Conservation (phyloP, 2,329 filamentous ascomycete species). For the Hypocrella siamensis region DNA sequence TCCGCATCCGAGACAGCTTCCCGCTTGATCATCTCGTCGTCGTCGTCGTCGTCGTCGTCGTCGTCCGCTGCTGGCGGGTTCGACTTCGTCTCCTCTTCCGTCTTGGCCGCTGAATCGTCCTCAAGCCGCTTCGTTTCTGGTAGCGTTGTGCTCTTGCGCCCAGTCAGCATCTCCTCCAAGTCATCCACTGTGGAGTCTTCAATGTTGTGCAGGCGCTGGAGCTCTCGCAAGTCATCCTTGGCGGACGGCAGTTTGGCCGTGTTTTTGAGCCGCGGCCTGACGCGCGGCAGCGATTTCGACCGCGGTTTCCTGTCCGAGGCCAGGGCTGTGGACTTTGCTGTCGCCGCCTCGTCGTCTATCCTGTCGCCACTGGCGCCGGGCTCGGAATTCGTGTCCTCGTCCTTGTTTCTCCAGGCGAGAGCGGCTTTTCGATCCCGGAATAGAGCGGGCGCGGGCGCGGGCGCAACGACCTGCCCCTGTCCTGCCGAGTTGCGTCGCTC, state of each 20-base stretch:
- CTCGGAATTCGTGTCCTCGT: constrained; percentile 17
- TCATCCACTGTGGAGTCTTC: constrained; percentile 47
- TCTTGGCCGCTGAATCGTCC: constrained; percentile 10
- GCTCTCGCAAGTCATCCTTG: constrained; percentile 37
- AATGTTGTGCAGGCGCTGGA: constrained; percentile 35
- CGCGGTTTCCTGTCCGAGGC: constrained; percentile 13
- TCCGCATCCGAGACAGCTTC: constrained; percentile 2
- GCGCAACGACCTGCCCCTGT: too few relatives aligned
- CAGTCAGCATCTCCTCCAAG: constrained; percentile 32
- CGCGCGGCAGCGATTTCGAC: constrained; percentile 24
- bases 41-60: constrained; percentile 7
- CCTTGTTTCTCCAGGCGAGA: constrained; percentile 9
- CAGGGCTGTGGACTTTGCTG: constrained; percentile 8
- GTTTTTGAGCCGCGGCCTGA: constrained; percentile 32
- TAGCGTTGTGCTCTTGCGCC: constrained; percentile 15
- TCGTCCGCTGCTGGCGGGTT: constrained; percentile 6
- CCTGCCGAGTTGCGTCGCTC: background rate
- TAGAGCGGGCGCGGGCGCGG: constrained; percentile 5
- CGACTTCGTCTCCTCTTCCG: too few relatives aligned
- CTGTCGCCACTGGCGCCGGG: constrained; percentile 12
- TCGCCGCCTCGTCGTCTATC: constrained; percentile 5
- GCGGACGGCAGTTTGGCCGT: constrained; percentile 37
- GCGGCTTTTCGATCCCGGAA: constrained; percentile 12
- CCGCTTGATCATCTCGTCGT: constrained; percentile 1
- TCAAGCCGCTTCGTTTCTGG: constrained; percentile 10